Conservation (phyloP, 1,284 basidiomycete species). For the Amylostereum areolatum region DNA sequence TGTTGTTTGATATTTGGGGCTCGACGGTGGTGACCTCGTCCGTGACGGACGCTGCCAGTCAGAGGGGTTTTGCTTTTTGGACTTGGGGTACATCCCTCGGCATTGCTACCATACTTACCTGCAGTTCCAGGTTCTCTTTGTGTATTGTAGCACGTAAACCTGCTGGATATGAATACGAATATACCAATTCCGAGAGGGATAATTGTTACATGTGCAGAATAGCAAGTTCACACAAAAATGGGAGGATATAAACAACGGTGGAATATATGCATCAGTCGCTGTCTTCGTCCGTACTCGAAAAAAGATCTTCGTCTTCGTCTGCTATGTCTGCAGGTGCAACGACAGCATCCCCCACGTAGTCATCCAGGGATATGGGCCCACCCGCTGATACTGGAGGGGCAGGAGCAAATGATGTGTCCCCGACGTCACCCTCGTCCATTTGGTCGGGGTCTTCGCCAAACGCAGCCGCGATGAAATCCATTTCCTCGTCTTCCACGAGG, state of each 20-base stretch:
- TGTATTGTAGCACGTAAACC: neutral
- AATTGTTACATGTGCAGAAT: neutral
- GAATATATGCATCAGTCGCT: slow-evolving; percentile 46
- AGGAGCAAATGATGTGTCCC: slow-evolving; percentile 24
- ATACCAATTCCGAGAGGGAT: neutral
- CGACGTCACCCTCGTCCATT: slow-evolving; percentile 17
- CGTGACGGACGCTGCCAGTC: neutral
- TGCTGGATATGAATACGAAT: neutral
- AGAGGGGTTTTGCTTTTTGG: neutral
- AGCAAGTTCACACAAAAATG: neutral
- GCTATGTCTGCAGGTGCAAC: slow-evolving; percentile 4
- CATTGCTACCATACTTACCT: neutral
- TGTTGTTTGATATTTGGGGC: neutral
- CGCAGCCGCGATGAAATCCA: slow-evolving; percentile 8
- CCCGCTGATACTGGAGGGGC: slow-evolving; percentile 33
- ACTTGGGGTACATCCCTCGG: neutral
- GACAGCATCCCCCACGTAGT: slow-evolving; percentile 37
- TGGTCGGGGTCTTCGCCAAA: slow-evolving; percentile 12
- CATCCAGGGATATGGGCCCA: slow-evolving; percentile 48
- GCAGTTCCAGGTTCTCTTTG: neutral
- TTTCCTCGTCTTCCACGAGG: slow-evolving; percentile 28
- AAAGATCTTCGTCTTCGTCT: slow-evolving; percentile 55
- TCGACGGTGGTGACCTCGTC: neutral
- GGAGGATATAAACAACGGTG: neutral
- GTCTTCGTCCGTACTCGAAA: slow-evolving; percentile 59